These are phyloP conservation scores for Lignosus rhinocerotis DNA, from an alignment of 1,284 basidiomycete genomes.

Conservation along the genomic window DNA sequence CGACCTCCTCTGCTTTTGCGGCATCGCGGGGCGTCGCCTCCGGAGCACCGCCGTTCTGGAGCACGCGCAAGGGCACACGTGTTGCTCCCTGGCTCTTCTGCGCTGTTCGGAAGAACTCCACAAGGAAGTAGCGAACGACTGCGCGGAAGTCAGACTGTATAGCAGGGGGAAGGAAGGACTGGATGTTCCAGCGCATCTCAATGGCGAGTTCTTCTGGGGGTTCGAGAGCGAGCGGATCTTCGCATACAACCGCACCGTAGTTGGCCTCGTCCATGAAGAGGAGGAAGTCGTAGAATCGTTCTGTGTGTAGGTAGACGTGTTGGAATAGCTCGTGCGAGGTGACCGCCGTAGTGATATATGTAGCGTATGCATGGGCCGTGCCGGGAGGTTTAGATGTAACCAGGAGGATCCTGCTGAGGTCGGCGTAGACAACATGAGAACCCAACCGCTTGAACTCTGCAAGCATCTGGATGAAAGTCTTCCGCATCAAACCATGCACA, in stretches of 20 bases:
- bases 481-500: conserved; percentile 94
- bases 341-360: conserved; percentile 91
- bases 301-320: conserved; percentile 86
- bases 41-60: conserved; percentile 65
- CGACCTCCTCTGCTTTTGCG: conserved; percentile 70
- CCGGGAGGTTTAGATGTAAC: conserved; percentile 96
- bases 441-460: conserved; percentile 97
- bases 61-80: conserved; percentile 73
- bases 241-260: conserved; percentile 87
- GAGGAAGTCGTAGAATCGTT: conserved; percentile 93
- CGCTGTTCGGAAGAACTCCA: conserved; percentile 82
- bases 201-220: conserved; percentile 68
- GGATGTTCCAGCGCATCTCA: conserved; percentile 96
- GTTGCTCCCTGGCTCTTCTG: conserved; percentile 59
- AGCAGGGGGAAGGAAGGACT: conserved; percentile 84
- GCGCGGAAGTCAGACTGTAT: conserved; percentile 81
- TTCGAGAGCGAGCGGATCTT: conserved; percentile 69
- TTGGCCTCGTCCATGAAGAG: conserved; percentile 97
- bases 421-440: conserved; percentile 93
- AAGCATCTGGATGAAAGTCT: conserved; percentile 95
- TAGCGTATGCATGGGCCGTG: conserved; percentile 93
- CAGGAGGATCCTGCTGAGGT: conserved; percentile 88
- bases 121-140: conserved; percentile 82
- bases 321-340: conserved; percentile 96
- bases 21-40: conserved; percentile 68